Conservation (phyloP, 2,329 filamentous ascomycete species). For the Arthrocladium fulminans region DNA sequence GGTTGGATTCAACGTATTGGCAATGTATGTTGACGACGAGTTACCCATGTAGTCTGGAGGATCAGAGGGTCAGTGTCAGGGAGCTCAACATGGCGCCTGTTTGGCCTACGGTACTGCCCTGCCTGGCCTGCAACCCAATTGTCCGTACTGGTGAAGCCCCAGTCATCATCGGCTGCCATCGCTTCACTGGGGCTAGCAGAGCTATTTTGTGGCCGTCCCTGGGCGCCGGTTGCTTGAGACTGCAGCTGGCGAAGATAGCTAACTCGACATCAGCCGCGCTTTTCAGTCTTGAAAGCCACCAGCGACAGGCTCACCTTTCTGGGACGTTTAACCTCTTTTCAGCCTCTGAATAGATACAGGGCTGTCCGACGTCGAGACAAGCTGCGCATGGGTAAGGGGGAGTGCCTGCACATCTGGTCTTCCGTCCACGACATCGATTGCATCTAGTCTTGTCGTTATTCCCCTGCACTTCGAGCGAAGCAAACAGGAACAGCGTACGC, state of each 20-base stretch:
- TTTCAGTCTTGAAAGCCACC: too few species aligned
- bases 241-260: slow-evolving; percentile 13
- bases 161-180: slow-evolving; percentile 29
- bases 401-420: slow-evolving; percentile 28
- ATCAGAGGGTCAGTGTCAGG: too few species aligned
- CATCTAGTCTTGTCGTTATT: too few species aligned
- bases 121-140: slow-evolving; percentile 28
- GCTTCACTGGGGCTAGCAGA: too few species aligned
- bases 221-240: too few species aligned
- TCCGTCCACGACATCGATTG: slow-evolving; percentile 28
- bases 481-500: too few species aligned
- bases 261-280: too few species aligned
- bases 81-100: too few species aligned
- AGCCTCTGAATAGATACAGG: slow-evolving; percentile 28
- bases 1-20: slow-evolving; percentile 27
- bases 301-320: too few species aligned
- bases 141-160: slow-evolving; percentile 26
- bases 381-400: slow-evolving; percentile 28
- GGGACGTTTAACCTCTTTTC: slow-evolving; percentile 29
- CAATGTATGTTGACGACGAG: slow-evolving; percentile 27
- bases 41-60: slow-evolving; percentile 29
- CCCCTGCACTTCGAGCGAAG: too few species aligned
- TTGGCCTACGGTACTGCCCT: slow-evolving; percentile 29
- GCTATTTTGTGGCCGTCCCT: too few species aligned
- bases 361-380: slow-evolving; percentile 25